Conservation (phyloP, 1,139 yeast species). For the Hyphopichia buzzinii region DNA sequence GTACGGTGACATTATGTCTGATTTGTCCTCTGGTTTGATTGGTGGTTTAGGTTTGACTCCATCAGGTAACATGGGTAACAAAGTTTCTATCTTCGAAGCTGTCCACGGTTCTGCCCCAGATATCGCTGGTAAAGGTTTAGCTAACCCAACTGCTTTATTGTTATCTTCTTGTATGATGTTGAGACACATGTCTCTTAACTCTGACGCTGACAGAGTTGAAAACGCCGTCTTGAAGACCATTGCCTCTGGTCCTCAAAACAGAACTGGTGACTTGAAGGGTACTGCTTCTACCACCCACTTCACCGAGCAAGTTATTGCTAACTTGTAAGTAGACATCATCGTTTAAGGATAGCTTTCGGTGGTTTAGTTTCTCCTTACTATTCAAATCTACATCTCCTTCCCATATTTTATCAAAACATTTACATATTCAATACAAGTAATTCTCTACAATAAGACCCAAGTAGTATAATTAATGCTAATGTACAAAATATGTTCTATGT, state of each 20-base stretch:
- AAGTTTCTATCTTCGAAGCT: constrained; percentile 96
- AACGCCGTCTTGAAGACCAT: constrained; percentile 86
- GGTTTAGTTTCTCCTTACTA: background rate
- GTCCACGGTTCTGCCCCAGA: constrained; percentile 99
- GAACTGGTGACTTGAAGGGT: constrained; percentile 97
- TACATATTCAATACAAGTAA: background rate
- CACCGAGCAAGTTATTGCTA: constrained; percentile 64
- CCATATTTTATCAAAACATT: background rate
- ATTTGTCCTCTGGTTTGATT: constrained; percentile 92
- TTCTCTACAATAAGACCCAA: background rate
- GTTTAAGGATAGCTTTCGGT: background rate
- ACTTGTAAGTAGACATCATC: constrained; percentile 30
- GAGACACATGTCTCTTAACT: constrained; percentile 91
- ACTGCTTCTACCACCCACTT: constrained; percentile 83
- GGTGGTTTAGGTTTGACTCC: constrained; percentile 99
- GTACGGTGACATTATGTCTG: constrained; percentile 98
- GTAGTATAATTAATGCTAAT: too few species aligned
- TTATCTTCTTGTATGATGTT: constrained; percentile 98
- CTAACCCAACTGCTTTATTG: constrained; percentile 94
- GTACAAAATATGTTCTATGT: background rate
- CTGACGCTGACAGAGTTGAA: constrained; percentile 81
- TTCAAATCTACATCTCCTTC: background rate
- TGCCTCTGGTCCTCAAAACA: constrained; percentile 88
- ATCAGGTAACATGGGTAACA: constrained; percentile 98
- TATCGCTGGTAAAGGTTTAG: constrained; percentile 96